Evolutionary conservation across 2,329 filamentous ascomycete species (phyloP).

Genomic region (Ceratocystis harringtonii): DNA sequence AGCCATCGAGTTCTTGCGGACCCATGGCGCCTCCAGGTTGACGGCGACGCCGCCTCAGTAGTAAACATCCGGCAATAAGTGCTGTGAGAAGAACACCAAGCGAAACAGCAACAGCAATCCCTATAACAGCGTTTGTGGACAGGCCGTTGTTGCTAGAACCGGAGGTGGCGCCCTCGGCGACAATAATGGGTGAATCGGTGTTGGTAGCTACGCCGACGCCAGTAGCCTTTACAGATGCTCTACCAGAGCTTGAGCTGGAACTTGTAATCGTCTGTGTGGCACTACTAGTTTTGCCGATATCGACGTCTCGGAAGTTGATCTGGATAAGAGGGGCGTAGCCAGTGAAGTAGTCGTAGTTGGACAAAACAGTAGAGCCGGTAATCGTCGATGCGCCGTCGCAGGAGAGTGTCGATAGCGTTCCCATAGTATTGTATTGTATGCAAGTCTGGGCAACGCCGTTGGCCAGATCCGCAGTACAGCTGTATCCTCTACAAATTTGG

Average conservation of each 20-base stretch:
- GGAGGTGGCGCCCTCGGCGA: conserved; percentile 8
- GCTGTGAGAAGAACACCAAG: conserved; percentile 14
- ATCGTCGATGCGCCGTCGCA: conserved; percentile 14
- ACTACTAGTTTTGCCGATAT: conserved; percentile 18
- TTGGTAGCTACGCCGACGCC: background rate
- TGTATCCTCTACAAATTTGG: conserved; percentile 17
- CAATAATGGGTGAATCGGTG: background rate
- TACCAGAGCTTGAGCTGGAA: background rate
- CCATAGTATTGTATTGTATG: conserved; percentile 17
- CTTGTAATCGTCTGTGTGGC: background rate
- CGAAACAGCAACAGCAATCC: conserved; percentile 19
- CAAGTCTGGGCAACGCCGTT: conserved; percentile 18
- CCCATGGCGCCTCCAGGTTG: background rate
- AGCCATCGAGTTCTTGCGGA: conserved; percentile 8
- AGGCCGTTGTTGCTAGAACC: conserved; percentile 6
- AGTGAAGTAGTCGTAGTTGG: conserved; percentile 5
- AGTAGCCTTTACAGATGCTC: background rate
- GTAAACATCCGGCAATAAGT: conserved; percentile 10
- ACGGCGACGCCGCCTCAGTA: conserved; percentile 9
- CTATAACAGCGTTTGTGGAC: conserved; percentile 17
- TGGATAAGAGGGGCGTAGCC: conserved; percentile 23
- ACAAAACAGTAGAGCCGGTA: conserved; percentile 8
- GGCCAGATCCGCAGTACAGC: conserved; percentile 19
- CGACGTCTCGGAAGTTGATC: conserved; percentile 21
- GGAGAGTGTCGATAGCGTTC: conserved; percentile 17